Conservation (phyloP, 83 land plant genomes). For the Picea abies region DNA sequence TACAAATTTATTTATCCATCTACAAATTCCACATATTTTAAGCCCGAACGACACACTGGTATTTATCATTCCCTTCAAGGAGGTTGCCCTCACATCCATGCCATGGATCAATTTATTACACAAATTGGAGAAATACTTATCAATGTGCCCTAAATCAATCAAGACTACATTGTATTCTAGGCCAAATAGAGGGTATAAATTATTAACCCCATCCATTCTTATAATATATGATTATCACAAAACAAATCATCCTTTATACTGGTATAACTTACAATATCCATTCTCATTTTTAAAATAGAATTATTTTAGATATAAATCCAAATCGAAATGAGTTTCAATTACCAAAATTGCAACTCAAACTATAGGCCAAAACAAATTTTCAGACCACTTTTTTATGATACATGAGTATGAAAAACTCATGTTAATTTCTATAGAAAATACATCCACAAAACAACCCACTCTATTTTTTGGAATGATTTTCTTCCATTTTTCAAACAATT, state of each 20-base stretch:
- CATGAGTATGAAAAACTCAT: background rate
- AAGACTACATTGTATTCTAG: slow-evolving; percentile 98
- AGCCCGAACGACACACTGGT: slow-evolving; percentile 86
- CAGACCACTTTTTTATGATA: too few relatives aligned
- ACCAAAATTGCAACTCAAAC: background rate
- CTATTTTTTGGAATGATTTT: too few relatives aligned
- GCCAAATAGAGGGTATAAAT: slow-evolving; percentile 95
- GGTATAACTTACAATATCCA: background rate
- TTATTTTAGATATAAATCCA: background rate
- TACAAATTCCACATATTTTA: slow-evolving; percentile 73
- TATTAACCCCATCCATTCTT: slow-evolving; percentile 92
- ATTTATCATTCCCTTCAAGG: slow-evolving; percentile 97
- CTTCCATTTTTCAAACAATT: too few relatives aligned
- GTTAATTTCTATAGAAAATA: too few relatives aligned
- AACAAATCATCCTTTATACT: slow-evolving; percentile 5
- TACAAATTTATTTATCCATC: slow-evolving; percentile 85
- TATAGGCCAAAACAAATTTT: background rate
- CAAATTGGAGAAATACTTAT: slow-evolving; percentile 91
- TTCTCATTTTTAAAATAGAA: background rate
- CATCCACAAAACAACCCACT: too few relatives aligned
- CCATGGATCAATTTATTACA: slow-evolving; percentile 76
- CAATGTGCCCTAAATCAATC: slow-evolving; percentile 93
- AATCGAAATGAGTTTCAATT: background rate
- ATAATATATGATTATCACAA: slow-evolving; percentile 73
- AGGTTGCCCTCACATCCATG: slow-evolving; percentile 97